phyloP scores from a whole-genome alignment of 1,284 basidiomycete genomes.

The Pisolithus thermaeus region DNA sequence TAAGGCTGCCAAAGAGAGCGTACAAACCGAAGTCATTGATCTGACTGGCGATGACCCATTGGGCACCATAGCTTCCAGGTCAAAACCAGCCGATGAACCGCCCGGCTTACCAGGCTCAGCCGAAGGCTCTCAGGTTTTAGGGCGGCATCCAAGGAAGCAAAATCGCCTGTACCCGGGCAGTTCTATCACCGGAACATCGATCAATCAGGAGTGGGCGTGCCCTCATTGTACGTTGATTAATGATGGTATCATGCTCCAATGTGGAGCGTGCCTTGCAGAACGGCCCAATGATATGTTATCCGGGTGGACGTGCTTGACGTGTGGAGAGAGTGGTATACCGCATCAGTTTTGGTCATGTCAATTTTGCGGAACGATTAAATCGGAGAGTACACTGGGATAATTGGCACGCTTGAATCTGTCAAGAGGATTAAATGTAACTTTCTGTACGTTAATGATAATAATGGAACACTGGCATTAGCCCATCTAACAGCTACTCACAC shows the following conservation, averaged over 20 bases:
- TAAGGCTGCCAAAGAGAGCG: slow-evolving; percentile 62
- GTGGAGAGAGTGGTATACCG: slow-evolving; percentile 56
- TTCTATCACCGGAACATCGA: neutral
- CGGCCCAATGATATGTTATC: slow-evolving; percentile 38
- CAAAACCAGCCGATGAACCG: slow-evolving; percentile 1
- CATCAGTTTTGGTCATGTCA: slow-evolving; percentile 71
- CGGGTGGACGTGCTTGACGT: slow-evolving; percentile 67
- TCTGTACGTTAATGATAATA: no score
- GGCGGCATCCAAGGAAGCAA: neutral
- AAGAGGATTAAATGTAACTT: no score
- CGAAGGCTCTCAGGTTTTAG: slow-evolving; percentile 15
- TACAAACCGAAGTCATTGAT: slow-evolving; percentile 53
- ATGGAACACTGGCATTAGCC: no score
- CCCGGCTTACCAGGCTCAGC: slow-evolving; percentile 19
- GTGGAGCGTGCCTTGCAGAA: slow-evolving; percentile 55
- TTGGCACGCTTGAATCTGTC: neutral
- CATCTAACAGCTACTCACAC: no score
- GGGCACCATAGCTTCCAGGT: slow-evolving; percentile 9
- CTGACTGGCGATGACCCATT: slow-evolving; percentile 42
- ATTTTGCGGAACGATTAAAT: slow-evolving; percentile 65
- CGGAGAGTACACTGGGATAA: slow-evolving; percentile 25
- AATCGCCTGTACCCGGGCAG: neutral
- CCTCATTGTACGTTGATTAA: slow-evolving; percentile 70
- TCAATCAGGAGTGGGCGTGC: slow-evolving; percentile 55
- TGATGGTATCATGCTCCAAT: slow-evolving; percentile 40